Evolutionary conservation across 1,284 basidiomycete genomes (phyloP).

Genomic region (Marasmius tenuissimus): DNA sequence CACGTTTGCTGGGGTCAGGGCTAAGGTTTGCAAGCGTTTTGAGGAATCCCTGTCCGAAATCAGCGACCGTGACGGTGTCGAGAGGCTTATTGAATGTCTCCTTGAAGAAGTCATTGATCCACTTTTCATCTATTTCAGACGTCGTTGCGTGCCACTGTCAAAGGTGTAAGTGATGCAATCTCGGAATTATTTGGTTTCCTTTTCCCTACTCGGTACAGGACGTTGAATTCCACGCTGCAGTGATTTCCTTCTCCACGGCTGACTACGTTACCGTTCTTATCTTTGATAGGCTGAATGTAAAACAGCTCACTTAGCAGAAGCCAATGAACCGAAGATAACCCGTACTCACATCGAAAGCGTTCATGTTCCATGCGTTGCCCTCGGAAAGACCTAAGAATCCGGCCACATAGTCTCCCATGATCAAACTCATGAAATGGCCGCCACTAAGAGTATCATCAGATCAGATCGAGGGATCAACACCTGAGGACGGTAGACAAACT

Average conservation of each 20-base stretch:
- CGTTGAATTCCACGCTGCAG: constrained; percentile 52
- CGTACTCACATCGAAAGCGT: constrained; percentile 37
- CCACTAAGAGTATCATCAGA: constrained; percentile 23
- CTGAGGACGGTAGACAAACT: constrained; percentile 26
- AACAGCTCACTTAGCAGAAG: not conserved
- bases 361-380: constrained; percentile 43
- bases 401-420: constrained; percentile 48
- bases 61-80: constrained; percentile 27
- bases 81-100: constrained; percentile 31
- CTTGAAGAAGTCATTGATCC: constrained; percentile 40
- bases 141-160: constrained; percentile 38
- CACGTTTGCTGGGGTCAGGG: constrained; percentile 30
- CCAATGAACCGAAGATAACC: not conserved
- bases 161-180: constrained; percentile 3
- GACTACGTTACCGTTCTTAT: constrained; percentile 25
- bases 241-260: constrained; percentile 47
- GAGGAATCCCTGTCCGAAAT: constrained; percentile 25
- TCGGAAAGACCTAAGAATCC: constrained; percentile 47
- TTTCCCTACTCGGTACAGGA: constrained; percentile 43
- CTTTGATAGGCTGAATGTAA: constrained; percentile 28
- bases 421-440: constrained; percentile 42
- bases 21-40: constrained; percentile 20
- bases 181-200: not conserved
- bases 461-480: not conserved
- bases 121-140: constrained; percentile 38